Percentiles rank a stretch among this genome's conserved stretches.
phyloP scores from a whole-genome alignment of 1,284 basidiomycete species.

The Cystobasidiaceae sp. region DNA sequence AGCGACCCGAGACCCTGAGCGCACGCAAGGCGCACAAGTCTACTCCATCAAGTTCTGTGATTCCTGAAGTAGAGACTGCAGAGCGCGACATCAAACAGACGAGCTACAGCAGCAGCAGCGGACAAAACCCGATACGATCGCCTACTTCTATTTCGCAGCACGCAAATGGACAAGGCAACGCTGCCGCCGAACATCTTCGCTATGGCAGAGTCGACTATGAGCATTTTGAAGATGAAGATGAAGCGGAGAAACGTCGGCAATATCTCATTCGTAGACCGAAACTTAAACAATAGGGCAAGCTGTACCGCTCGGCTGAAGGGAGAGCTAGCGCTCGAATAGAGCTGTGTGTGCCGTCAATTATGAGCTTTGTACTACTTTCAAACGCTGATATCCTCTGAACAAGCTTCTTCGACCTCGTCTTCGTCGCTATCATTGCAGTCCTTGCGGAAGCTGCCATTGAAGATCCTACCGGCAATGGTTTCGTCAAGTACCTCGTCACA shows the following conservation, averaged over 20 bases:
- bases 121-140: no score
- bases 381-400: not conserved
- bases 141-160: no score
- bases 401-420: conserved; percentile 18
- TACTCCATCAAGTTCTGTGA: no score
- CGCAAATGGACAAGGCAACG: no score
- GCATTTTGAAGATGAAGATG: conserved; percentile 5
- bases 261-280: conserved; percentile 7
- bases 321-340: conserved; percentile 13
- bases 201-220: conserved; percentile 4
- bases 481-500: conserved; percentile 8
- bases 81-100: no score
- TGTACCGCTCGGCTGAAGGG: conserved; percentile 14
- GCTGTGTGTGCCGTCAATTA: not conserved
- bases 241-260: conserved; percentile 5
- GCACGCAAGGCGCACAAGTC: no score
- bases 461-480: conserved; percentile 8
- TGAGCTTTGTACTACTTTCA: not conserved
- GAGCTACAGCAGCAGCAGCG: no score
- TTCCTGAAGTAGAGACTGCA: no score
- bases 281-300: conserved; percentile 14
- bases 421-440: conserved; percentile 16
- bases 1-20: no score
- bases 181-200: conserved; percentile 1
- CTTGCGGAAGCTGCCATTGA: conserved; percentile 13